These are phyloP conservation scores for Decorospora gaudefroyi DNA, from an alignment of 2,329 filamentous ascomycete species.

Conservation along the genomic window DNA sequence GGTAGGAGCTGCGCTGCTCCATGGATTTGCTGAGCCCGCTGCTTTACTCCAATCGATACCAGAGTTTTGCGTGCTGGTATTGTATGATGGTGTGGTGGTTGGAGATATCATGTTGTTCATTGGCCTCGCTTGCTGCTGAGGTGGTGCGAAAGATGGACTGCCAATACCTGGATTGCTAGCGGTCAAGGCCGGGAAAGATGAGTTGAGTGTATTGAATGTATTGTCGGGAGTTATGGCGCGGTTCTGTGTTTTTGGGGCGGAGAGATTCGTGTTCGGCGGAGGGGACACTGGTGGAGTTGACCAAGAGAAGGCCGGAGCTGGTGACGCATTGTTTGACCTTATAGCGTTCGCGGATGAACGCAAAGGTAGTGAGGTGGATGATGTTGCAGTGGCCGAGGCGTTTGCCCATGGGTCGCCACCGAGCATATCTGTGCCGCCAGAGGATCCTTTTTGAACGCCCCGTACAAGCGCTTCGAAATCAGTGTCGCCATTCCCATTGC, in stretches of 20 bases:
- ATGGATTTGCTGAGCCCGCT: conserved; percentile 17
- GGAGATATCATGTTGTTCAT: conserved; percentile 42
- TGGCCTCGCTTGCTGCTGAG: conserved; percentile 45
- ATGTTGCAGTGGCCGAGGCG: conserved; percentile 39
- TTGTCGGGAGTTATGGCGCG: conserved; percentile 60
- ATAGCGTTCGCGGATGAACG: conserved; percentile 33
- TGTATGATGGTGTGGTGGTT: conserved; percentile 33
- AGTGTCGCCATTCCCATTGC: conserved; percentile 63
- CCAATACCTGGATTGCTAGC: conserved; percentile 44
- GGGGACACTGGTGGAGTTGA: conserved; percentile 49
- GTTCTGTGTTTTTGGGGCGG: conserved; percentile 34
- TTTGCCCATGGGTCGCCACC: conserved; percentile 53
- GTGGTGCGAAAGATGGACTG: conserved; percentile 43
- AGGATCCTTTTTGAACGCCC: conserved; percentile 60
- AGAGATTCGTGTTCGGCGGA: conserved; percentile 34
- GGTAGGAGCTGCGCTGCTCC: conserved; percentile 28
- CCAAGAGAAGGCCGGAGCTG: conserved; percentile 54
- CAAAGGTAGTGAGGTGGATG: conserved; percentile 40
- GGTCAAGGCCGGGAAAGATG: conserved; percentile 44
- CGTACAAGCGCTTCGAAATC: conserved; percentile 92
- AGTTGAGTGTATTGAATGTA: conserved; percentile 49
- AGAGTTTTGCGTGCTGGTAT: conserved; percentile 19
- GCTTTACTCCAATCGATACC: conserved; percentile 43
- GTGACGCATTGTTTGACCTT: conserved; percentile 35
- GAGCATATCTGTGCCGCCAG: conserved; percentile 44